Evolutionary conservation across 1,284 basidiomycete genomes (phyloP).

Genomic region (Kwoniella shivajii): DNA sequence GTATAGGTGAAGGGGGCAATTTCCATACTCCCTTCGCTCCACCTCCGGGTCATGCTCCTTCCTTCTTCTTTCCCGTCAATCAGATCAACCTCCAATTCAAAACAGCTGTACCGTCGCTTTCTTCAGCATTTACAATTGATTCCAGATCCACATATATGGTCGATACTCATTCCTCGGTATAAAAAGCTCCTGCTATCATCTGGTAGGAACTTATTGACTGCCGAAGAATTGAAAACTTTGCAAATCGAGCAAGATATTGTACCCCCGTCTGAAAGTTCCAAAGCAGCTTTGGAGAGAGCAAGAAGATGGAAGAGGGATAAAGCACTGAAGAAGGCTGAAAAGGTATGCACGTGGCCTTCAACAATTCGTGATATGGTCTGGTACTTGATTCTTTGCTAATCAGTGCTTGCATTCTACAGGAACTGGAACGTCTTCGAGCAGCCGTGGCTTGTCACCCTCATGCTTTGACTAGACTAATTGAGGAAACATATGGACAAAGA

Average conservation of each 20-base stretch:
- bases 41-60: constrained; percentile 1
- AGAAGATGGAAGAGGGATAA: constrained; percentile 8
- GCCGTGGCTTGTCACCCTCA: constrained; percentile 47
- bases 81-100: not conserved
- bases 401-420: no score
- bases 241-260: not conserved
- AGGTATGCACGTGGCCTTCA: no score
- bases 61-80: constrained; percentile 5
- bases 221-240: no score
- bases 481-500: constrained; percentile 30
- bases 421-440: constrained; percentile 30
- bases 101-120: constrained; percentile 34
- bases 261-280: constrained; percentile 4
- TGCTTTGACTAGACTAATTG: constrained; percentile 35
- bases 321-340: constrained; percentile 17
- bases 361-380: no score
- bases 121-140: constrained; percentile 38
- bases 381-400: no score
- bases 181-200: constrained; percentile 2
- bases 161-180: constrained; percentile 28
- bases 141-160: constrained; percentile 48
- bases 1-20: no score
- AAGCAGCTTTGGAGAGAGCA: not conserved
- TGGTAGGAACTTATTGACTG: not conserved
- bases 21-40: not conserved